These are phyloP conservation scores for Liriodendron chinense DNA, from an alignment of 164 flowering plant genomes.

Conservation along the genomic window DNA sequence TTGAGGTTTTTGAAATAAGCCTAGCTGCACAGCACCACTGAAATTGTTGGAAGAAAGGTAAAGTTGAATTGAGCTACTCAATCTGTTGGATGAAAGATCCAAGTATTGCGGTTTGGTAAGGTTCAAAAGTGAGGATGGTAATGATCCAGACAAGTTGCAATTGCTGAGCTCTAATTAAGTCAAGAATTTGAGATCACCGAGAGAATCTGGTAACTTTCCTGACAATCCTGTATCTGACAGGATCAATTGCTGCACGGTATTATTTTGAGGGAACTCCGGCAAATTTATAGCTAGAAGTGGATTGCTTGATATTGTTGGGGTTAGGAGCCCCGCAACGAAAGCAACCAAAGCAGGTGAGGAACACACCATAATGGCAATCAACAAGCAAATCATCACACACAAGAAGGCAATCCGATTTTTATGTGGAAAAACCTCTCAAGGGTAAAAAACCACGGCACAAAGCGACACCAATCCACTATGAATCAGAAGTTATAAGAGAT, in stretches of 20 bases:
- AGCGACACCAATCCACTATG: too few species aligned
- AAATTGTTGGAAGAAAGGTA: conserved; percentile 30
- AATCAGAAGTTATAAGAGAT: too few species aligned
- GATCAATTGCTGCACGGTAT: conserved; percentile 18
- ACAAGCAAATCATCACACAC: too few species aligned
- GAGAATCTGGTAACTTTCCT: conserved; percentile 21
- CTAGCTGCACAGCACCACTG: conserved; percentile 17
- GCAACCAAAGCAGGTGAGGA: too few species aligned
- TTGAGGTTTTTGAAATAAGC: conserved; percentile 8
- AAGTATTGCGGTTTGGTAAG: conserved; percentile 27
- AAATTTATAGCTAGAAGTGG: conserved; percentile 14
- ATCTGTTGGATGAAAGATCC: conserved; percentile 18
- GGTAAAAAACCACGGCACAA: too few species aligned
- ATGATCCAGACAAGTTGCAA: conserved; percentile 2
- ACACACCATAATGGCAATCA: too few species aligned
- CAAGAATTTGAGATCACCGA: neutral
- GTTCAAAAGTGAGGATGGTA: conserved; percentile 15
- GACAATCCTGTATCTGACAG: conserved; percentile 14
- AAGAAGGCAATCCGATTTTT: too few species aligned
- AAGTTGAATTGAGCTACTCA: conserved; percentile 25
- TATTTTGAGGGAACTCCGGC: conserved; percentile 23
- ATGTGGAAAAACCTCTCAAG: too few species aligned
- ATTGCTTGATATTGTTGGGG: too few species aligned
- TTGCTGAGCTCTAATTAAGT: conserved; percentile 8
- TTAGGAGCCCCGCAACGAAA: too few species aligned